A percentile compares a stretch with the other conserved stretches of the same genome.
Evolutionary conservation across 2,329 filamentous ascomycete species (phyloP).

Genomic region (Incumbomyces lentus): DNA sequence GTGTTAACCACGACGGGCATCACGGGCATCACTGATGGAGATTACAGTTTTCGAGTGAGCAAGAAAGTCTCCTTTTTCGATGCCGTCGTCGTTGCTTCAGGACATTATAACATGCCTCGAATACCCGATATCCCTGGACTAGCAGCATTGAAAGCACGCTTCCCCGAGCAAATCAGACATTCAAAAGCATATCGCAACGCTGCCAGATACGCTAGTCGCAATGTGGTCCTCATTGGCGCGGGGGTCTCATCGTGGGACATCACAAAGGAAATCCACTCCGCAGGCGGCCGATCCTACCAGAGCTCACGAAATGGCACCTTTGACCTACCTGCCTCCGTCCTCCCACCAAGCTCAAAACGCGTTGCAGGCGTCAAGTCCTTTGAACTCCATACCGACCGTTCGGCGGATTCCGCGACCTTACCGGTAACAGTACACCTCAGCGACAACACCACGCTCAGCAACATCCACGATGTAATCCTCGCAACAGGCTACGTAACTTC

Average conservation of each 20-base stretch:
- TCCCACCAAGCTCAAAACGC: constrained; percentile 45
- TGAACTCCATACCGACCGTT: constrained; percentile 16
- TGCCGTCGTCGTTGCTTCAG: constrained; percentile 43
- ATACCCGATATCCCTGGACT: constrained; percentile 42
- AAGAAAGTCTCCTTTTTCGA: constrained; percentile 33
- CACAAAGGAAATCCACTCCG: constrained; percentile 39
- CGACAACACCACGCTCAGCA: constrained; percentile 42
- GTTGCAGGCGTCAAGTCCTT: constrained; percentile 45
- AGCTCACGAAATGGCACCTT: constrained; percentile 52
- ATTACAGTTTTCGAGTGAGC: constrained; percentile 1
- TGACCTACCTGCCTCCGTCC: constrained; percentile 44
- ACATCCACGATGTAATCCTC: constrained; percentile 53
- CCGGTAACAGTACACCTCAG: constrained; percentile 43
- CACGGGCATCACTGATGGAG: constrained; percentile 7
- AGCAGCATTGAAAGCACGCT: constrained; percentile 35
- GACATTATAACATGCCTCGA: constrained; percentile 44
- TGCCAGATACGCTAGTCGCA: constrained; percentile 43
- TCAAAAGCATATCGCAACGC: constrained; percentile 43
- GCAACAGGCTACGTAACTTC: constrained; percentile 61
- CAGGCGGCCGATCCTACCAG: constrained; percentile 40
- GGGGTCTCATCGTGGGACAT: constrained; percentile 48
- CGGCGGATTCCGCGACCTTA: constrained; percentile 24
- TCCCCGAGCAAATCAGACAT: constrained; percentile 38
- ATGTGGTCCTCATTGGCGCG: constrained; percentile 46
- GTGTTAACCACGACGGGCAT: constrained; percentile 40